Evolutionary conservation across 1,284 basidiomycete genomes (phyloP), one percentile per base, ranked within the genome.

Genomic region (Irpex sp.): DNA sequence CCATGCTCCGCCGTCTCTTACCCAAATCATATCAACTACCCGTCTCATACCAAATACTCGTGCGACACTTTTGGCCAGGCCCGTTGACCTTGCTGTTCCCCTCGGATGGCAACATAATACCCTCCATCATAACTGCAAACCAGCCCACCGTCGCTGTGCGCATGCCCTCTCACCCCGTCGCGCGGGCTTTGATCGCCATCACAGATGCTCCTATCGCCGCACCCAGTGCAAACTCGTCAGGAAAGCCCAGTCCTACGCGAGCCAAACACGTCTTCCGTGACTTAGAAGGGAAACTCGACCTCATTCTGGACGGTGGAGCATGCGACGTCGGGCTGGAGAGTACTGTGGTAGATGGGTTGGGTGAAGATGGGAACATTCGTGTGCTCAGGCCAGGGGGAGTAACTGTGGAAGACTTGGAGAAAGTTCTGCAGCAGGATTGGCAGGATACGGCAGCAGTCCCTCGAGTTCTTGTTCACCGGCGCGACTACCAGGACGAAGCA

Each of bases 211-310:
- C 97, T 0, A 78, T 99, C 17, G 95, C 95, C 5, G 97, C 97
- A 0, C 97, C 97, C 0, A 97, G 94, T 64, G 97, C 97, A 35
- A 99, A 99, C 74, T 89, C 93, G 0, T 96, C 93, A 0, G 96
- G 96, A 6, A 90, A 94, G 68, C 97, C 97, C 1, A 95, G 93
- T 68, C 97, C 97, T 0, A 99, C 97, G 0, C 84, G 84, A n/a
- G 94, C 94, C 8, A 83, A 85, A 64, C 97, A 99, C 73, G 97
- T 98, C 5, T 74, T 83, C 59, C 81, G 83, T 49, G 97, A 99
- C 73, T 80, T 98, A 46, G 79, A 85, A 39, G 88, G 88, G 51
- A 90, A 85, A 68, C 77, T 98, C 11, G 80, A 81, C 9, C 79
- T 95, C 65, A 92, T 99, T 57, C 78, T 99, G 1, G 96, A 99